phyloP scores from a whole-genome alignment of 2,329 filamentous ascomycete genomes.

The Ceratocystis albifundus region DNA sequence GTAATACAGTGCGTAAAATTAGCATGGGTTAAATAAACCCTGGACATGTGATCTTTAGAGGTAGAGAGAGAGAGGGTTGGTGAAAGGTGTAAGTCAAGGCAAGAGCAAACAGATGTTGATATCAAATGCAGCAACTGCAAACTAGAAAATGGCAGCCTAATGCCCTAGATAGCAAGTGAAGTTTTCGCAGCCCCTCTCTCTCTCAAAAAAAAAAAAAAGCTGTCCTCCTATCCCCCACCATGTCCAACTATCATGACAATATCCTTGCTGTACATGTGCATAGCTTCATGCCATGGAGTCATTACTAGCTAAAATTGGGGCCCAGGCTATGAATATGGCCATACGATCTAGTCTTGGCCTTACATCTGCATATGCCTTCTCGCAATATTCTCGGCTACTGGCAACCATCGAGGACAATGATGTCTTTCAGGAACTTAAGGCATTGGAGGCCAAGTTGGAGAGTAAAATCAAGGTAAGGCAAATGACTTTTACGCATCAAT shows the following conservation, averaged over 20 bases:
- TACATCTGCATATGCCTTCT: conserved; percentile 74
- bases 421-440: conserved; percentile 54
- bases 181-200: not conserved
- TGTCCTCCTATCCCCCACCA: not conserved
- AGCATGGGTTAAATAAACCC: not conserved
- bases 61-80: too few relatives aligned
- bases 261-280: not conserved
- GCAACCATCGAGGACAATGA: conserved; percentile 63
- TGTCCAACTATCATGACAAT: not conserved
- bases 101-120: not conserved
- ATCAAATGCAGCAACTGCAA: not conserved
- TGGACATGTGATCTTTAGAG: not conserved
- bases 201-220: not conserved
- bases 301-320: conserved; percentile 42
- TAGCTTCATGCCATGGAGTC: conserved; percentile 51
- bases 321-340: conserved; percentile 82
- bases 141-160: not conserved
- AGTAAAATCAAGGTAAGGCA: conserved; percentile 55
- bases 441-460: conserved; percentile 62
- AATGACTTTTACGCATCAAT: not conserved
- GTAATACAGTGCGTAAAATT: not conserved
- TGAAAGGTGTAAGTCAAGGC: not conserved
- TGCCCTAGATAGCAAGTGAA: not conserved
- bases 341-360: conserved; percentile 77
- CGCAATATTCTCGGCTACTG: conserved; percentile 66